These are phyloP conservation scores for Lecanoromycetidae sp. DNA, from an alignment of 2,329 filamentous ascomycete species.

Conservation along the genomic window DNA sequence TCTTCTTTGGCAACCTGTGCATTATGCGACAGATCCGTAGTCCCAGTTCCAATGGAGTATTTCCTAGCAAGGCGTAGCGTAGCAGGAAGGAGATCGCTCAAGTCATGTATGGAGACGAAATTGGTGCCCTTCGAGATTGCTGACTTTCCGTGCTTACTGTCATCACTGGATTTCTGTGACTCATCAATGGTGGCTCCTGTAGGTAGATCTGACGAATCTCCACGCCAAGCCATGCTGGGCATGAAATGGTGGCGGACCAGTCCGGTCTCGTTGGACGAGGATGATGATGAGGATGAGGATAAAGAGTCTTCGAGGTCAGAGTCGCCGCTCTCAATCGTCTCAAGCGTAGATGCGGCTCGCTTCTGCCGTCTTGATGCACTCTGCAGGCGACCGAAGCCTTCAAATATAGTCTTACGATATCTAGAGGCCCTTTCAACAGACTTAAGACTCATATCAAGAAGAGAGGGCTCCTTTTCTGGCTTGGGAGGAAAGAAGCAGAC, in stretches of 20 bases:
- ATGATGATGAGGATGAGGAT: constrained; percentile 47
- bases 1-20: constrained; percentile 61
- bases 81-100: constrained; percentile 61
- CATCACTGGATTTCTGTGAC: constrained; percentile 40
- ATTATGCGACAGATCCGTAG: constrained; percentile 73
- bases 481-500: constrained; percentile 46
- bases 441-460: constrained; percentile 36
- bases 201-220: constrained; percentile 44
- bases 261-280: constrained; percentile 33
- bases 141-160: constrained; percentile 40
- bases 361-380: constrained; percentile 38
- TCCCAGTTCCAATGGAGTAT: constrained; percentile 75
- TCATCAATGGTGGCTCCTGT: constrained; percentile 37
- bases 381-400: constrained; percentile 50
- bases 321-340: constrained; percentile 32
- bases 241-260: constrained; percentile 37
- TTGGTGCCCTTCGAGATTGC: constrained; percentile 49
- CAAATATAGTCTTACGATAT: constrained; percentile 45
- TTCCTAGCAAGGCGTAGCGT: constrained; percentile 63
- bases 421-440: constrained; percentile 37
- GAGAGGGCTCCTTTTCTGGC: constrained; percentile 37
- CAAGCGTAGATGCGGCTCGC: constrained; percentile 35
- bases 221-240: constrained; percentile 41
- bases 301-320: constrained; percentile 42
- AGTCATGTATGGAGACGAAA: constrained; percentile 58